Base-by-base conservation (phyloP, 305 asterid species). In the Petunia hybrid region DNA sequence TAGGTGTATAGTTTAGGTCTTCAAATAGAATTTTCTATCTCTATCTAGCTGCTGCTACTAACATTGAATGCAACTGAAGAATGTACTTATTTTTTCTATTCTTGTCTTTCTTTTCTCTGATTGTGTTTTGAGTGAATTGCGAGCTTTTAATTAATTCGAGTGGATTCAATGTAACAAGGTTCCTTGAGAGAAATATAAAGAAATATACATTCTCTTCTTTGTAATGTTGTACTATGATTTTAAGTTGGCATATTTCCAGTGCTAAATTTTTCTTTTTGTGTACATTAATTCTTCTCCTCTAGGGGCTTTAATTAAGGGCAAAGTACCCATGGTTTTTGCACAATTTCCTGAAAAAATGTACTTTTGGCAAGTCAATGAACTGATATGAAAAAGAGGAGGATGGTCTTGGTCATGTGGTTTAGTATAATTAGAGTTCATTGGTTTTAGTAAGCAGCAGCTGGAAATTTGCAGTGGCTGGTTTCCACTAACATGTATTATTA, bases 61-160 rank as follows among this genome's bases (percentile, higher is more conserved):
- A 70, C 77, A 70, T 46, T 70, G 60, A 70, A 70, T 70, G 77
- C 77, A 45, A 69, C 42, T 70, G 12, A 65, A 65, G 71, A 39
- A 65, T 13, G 51, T 65, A 13, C 48, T 6, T 9, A 45, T 9
- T 6, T 71, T 5, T 35, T 48, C 77, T 68, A 43, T 68, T 68
- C 42, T 67, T 45, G 41, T 70, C 22, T 64, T 38, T 36, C 16
- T 65, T 65, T 22, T 40, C 14, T 65, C 59, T 70, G 42, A 31
- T 70, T 70, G 77, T 31, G 31, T 70, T 66, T 66, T 66, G 74
- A 13, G 73, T 65, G 73, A 65, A 40, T 65, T 31, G 46, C 12
- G 70, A 64, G 51, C 14, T 39, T 13, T 65, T 5, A 10, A 65
- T 6, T 66, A 2, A 14, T 66, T 66, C 36, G 1, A 66, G 10